Evolutionary conservation across 768 basidiomycete genomes (phyloP).

Genomic region (Auriscalpium orientale): DNA sequence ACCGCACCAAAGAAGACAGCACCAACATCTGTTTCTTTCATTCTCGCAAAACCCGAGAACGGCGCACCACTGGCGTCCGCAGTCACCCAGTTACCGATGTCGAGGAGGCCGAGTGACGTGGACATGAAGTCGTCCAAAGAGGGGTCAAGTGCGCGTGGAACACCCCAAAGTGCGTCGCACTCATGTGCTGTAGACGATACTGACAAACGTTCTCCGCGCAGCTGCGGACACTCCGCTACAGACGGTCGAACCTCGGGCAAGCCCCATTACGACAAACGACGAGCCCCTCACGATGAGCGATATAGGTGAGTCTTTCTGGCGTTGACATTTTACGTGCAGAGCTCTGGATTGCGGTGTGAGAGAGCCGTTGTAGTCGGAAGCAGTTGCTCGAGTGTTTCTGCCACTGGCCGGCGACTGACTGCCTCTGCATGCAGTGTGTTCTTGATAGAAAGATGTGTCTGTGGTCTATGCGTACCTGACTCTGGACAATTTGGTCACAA

Average conservation of each 20-base stretch:
- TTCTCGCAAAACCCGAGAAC: constrained; percentile 8
- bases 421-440: not conserved
- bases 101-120: not conserved
- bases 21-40: constrained; percentile 10
- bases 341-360: too few relatives aligned
- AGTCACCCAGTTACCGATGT: constrained; percentile 5
- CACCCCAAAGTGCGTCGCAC: too few relatives aligned
- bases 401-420: not conserved
- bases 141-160: not conserved
- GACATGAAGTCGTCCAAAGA: not conserved
- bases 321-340: too few relatives aligned
- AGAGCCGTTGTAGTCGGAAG: too few relatives aligned
- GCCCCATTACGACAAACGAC: too few relatives aligned
- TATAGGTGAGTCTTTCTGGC: too few relatives aligned
- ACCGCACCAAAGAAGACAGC: constrained; percentile 7
- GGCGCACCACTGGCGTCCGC: constrained; percentile 7
- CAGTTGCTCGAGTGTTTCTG: too few relatives aligned
- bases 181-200: not conserved
- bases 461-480: not conserved
- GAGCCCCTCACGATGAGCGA: too few relatives aligned
- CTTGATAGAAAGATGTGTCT: too few relatives aligned
- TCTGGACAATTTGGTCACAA: not conserved
- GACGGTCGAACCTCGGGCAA: too few relatives aligned
- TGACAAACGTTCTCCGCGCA: not conserved
- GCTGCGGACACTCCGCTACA: not conserved